Percentiles rank a stretch among this genome's conserved stretches.
Conservation (phyloP, 108 stramenopile genomes). For the Discostella pseudostelligera region DNA sequence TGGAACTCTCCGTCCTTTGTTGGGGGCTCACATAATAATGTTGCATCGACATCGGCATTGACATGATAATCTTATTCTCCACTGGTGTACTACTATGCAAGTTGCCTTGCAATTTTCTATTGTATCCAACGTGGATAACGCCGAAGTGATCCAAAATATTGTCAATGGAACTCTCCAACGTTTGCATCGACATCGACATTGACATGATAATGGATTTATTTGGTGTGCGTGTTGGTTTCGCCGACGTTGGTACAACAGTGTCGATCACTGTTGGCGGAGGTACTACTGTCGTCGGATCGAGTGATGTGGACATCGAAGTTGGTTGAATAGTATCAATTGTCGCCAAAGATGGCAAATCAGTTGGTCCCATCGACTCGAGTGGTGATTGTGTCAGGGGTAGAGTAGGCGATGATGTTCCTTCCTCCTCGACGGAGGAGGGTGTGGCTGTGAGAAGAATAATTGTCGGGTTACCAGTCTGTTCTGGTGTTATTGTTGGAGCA, state of each 20-base stretch:
- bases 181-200: background rate
- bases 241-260: background rate
- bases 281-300: background rate
- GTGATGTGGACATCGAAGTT: background rate
- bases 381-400: background rate
- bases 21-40: background rate
- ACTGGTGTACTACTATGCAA: background rate
- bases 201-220: background rate
- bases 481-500: background rate
- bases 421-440: background rate
- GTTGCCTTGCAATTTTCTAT: background rate
- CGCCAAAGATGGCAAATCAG: background rate
- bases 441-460: no score
- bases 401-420: background rate
- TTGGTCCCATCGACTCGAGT: background rate
- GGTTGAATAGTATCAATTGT: background rate
- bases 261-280: background rate
- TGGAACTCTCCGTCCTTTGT: background rate
- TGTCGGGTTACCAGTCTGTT: no score
- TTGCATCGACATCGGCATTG: background rate
- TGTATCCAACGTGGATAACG: background rate
- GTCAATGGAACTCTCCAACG: background rate
- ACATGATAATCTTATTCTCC: background rate
- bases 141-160: conserved; percentile 3
- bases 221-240: background rate